phyloP scores from a whole-genome alignment of 352 stramenopile species.

The Phytophthora kernoviae region DNA sequence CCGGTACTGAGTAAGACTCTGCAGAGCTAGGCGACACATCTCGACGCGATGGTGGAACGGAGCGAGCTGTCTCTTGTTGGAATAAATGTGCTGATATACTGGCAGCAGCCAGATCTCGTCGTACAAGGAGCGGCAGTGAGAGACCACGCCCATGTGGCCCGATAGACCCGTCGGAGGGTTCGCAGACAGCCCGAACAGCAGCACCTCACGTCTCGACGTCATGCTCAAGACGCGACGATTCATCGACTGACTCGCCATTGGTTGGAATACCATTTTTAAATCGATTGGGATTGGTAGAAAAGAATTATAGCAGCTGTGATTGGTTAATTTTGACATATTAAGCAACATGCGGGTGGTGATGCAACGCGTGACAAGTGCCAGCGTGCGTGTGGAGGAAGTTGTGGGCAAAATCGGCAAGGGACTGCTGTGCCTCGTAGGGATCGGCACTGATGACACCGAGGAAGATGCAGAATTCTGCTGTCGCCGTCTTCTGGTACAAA shows the following conservation, averaged over 20 bases:
- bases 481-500: conserved; percentile 70
- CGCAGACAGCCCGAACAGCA: conserved; percentile 86
- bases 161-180: conserved; percentile 76
- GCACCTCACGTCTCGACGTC: conserved; percentile 42
- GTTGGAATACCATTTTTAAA: too few species aligned
- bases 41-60: conserved; percentile 73
- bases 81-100: conserved; percentile 91
- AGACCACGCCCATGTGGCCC: conserved; percentile 84
- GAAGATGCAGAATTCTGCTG: conserved; percentile 86
- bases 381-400: conserved; percentile 76
- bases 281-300: conserved; percentile 25
- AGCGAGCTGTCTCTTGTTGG: conserved; percentile 74
- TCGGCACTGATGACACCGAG: conserved; percentile 77
- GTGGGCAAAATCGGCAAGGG: conserved; percentile 80
- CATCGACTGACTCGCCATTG: not conserved
- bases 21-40: conserved; percentile 72
- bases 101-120: conserved; percentile 91
- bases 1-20: conserved; percentile 26
- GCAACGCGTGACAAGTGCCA: conserved; percentile 81
- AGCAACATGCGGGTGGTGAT: conserved; percentile 75
- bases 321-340: not conserved
- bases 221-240: conserved; percentile 8
- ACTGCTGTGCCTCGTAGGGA: conserved; percentile 80
- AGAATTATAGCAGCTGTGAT: not conserved
- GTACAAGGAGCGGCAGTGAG: conserved; percentile 62